Evolutionary conservation across 176 grass and related monocot species (phyloP).

Genomic region (Elaeis guineensis): DNA sequence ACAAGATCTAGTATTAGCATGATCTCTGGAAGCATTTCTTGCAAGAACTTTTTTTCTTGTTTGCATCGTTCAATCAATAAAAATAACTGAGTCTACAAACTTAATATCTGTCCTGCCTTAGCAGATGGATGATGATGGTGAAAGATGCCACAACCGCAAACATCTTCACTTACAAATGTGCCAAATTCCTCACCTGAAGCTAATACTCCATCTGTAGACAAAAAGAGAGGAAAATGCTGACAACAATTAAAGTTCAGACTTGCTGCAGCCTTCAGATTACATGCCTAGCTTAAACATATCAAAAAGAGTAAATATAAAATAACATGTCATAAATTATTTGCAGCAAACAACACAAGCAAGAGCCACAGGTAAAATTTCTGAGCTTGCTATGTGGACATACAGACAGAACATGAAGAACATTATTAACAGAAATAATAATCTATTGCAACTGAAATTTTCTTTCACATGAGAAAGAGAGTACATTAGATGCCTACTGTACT

Average conservation of each 20-base stretch:
- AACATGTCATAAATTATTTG: no score
- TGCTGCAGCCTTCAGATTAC: background rate
- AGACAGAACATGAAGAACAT: no score
- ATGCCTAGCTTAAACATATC: background rate
- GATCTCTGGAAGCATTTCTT: constrained; percentile 44
- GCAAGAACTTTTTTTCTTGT: constrained; percentile 59
- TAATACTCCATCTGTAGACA: no score
- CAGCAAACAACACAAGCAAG: no score
- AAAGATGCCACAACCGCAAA: background rate
- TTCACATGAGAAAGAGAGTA: no score
- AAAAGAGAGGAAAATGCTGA: background rate
- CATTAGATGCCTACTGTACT: no score
- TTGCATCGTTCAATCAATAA: constrained; percentile 47
- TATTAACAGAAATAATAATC: no score
- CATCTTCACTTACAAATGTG: background rate
- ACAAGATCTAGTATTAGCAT: constrained; percentile 26
- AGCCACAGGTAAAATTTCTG: no score
- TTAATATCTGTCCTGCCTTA: background rate
- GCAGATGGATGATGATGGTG: background rate
- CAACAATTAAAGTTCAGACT: constrained; percentile 1
- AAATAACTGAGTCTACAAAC: constrained; percentile 1
- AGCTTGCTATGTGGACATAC: no score
- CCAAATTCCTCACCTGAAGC: background rate
- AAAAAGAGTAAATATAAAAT: background rate
- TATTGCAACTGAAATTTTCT: no score